Evolutionary conservation across 169 alveolate genomes (phyloP).

Genomic region (Babesia sp.): DNA sequence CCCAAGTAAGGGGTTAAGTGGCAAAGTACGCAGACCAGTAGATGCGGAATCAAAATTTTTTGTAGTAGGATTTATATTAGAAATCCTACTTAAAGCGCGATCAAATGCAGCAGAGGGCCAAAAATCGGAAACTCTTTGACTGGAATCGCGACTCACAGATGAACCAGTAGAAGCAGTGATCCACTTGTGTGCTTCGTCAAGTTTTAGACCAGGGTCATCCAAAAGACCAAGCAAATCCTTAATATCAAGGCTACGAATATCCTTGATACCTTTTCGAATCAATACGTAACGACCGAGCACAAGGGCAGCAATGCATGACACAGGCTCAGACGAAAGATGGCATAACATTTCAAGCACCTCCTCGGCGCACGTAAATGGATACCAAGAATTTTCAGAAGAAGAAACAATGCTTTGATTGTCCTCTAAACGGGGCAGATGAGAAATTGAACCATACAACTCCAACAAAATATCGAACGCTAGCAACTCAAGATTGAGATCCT

Average conservation of each 20-base stretch:
- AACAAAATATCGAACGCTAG: conserved; percentile 10
- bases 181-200: conserved; percentile 1
- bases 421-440: not conserved
- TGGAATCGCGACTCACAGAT: not conserved
- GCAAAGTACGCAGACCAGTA: not conserved
- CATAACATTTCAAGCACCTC: conserved; percentile 31
- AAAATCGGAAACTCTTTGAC: not conserved
- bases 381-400: not conserved
- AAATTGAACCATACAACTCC: conserved; percentile 10
- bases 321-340: conserved; percentile 32
- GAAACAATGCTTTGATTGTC: not conserved
- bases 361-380: not conserved
- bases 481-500: conserved; percentile 28
- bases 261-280: conserved; percentile 6
- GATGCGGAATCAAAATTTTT: not conserved
- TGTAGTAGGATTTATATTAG: not conserved
- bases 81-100: not conserved
- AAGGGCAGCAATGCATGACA: conserved; percentile 12
- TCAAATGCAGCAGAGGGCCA: conserved; percentile 31
- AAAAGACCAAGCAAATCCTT: conserved; percentile 1
- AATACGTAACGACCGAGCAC: conserved; percentile 15
- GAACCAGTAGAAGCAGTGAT: not conserved
- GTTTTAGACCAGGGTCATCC: not conserved
- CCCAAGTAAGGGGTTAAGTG: not conserved
- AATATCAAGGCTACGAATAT: not conserved